Percentiles rank a stretch among this genome's conserved stretches.
Evolutionary conservation across 768 basidiomycete genomes (phyloP).

Genomic region (Goffeauzyma gilvescens): DNA sequence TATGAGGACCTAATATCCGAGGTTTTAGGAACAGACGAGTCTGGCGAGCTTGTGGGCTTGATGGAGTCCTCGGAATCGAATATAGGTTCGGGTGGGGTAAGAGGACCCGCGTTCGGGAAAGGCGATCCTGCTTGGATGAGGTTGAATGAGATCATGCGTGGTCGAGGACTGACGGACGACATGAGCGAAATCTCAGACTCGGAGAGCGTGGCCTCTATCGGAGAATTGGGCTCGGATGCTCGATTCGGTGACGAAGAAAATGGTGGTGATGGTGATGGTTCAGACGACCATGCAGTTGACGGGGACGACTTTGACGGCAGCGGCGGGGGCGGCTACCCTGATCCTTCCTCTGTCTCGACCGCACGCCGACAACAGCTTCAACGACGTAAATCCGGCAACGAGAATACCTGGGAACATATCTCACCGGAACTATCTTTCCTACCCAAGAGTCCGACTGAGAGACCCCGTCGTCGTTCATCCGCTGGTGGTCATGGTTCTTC

Average conservation of each 20-base stretch:
- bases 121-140: conserved; percentile 56
- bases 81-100: conserved; percentile 3
- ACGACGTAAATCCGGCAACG: conserved; percentile 48
- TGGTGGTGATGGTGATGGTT: conserved; percentile 11
- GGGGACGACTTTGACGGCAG: conserved; percentile 11
- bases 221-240: conserved; percentile 64
- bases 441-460: conserved; percentile 71
- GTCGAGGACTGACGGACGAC: conserved; percentile 37
- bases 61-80: conserved; percentile 28
- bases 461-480: conserved; percentile 50
- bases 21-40: conserved; percentile 33
- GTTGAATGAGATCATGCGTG: conserved; percentile 52
- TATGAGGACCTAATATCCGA: conserved; percentile 73
- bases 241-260: conserved; percentile 46
- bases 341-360: conserved; percentile 33
- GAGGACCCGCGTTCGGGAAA: conserved; percentile 5
- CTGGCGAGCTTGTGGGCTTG: conserved; percentile 29
- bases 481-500: too few relatives aligned
- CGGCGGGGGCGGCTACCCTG: conserved; percentile 3
- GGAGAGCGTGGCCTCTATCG: conserved; percentile 78
- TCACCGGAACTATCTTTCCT: conserved; percentile 86
- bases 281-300: conserved; percentile 8
- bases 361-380: conserved; percentile 40
- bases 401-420: conserved; percentile 98
- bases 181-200: conserved; percentile 86